Evolutionary conservation across 305 asterid species (phyloP).

Genomic region (Caryopteris hybrid): DNA sequence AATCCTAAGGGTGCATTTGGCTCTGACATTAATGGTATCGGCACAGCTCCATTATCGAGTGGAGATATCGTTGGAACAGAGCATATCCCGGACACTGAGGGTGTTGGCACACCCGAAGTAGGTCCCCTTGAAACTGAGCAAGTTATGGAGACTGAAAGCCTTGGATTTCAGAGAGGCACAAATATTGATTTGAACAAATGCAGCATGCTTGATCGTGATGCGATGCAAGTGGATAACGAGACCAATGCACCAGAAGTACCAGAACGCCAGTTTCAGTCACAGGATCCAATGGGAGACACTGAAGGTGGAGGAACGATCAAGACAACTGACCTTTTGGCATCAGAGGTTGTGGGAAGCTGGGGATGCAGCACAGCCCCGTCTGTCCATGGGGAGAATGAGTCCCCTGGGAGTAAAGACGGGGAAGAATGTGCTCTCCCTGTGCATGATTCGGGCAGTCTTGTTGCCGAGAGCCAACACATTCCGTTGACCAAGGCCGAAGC

Average conservation of each 20-base stretch:
- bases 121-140: constrained; percentile 61
- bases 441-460: constrained; percentile 51
- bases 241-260: constrained; percentile 27
- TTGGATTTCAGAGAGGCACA: constrained; percentile 29
- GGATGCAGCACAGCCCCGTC: constrained; percentile 91
- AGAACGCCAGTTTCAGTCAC: constrained; percentile 28
- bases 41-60: constrained; percentile 38
- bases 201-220: constrained; percentile 31
- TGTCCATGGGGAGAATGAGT: constrained; percentile 66
- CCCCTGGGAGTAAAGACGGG: constrained; percentile 43
- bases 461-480: constrained; percentile 65
- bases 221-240: constrained; percentile 51
- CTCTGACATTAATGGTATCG: constrained; percentile 65
- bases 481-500: constrained; percentile 38
- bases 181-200: constrained; percentile 42
- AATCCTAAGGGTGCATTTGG: constrained; percentile 62
- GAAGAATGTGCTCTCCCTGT: constrained; percentile 29
- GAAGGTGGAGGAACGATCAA: constrained; percentile 60
- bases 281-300: constrained; percentile 48
- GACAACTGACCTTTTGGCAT: constrained; percentile 77
- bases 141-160: constrained; percentile 62
- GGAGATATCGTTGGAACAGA: constrained; percentile 55
- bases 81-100: constrained; percentile 53
- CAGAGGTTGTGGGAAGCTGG: constrained; percentile 96
- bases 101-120: constrained; percentile 39